Base-by-base conservation (phyloP, 1,139 yeast genomes). In the Sugiyamaella castrensis region DNA sequence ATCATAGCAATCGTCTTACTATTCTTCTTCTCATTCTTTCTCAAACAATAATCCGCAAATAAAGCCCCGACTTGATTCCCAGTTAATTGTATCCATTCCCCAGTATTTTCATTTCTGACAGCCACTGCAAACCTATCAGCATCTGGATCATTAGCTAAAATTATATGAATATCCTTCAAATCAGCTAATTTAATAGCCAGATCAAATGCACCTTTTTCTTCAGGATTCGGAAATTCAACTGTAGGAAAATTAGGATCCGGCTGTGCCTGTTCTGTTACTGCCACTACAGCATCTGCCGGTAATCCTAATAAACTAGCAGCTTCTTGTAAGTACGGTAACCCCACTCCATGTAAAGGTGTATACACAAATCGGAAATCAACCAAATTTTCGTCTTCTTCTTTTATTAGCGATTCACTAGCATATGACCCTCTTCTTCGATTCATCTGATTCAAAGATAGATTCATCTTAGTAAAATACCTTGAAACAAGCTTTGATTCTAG, bases 341-440 rank as follows among this genome's bases (percentile, higher is more conserved):
- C 98, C 10, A 91, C 95, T 2, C 98, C 98, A 66, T 92, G 98
- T 83, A 92, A 82, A 12, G 98, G 95, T 0, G 98, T 91, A 62
- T 91, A 92, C 1, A 88, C 87, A 57, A 85, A 82, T 50, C 69
- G 69, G 55, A 74, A 70, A 5, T 33, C 8, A 9, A 36, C 35
- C 1, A 19, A 29, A 9, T 1, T 13, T 19, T 59, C 60, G 7
- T 71, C 46, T 19, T 11, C 50, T 49, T 1, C 48, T 43, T n/a
- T 40, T 8, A 15, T 42, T 46, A 26, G 34, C 24, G 24, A 31
- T 29, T 39, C 34, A 37, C 40, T 32, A 32, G 19, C 40, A 19
- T 38, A 27, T 28, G 34, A 28, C 7, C 39, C 28, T 28, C 37
- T 31, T 12, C 43, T 29, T 10, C 38, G 37, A 33, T 31, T 32